Evolutionary conservation across 1,284 basidiomycete species (phyloP), one percentile per base, ranked within the genome.

Genomic region (Jaminaea rosea): DNA sequence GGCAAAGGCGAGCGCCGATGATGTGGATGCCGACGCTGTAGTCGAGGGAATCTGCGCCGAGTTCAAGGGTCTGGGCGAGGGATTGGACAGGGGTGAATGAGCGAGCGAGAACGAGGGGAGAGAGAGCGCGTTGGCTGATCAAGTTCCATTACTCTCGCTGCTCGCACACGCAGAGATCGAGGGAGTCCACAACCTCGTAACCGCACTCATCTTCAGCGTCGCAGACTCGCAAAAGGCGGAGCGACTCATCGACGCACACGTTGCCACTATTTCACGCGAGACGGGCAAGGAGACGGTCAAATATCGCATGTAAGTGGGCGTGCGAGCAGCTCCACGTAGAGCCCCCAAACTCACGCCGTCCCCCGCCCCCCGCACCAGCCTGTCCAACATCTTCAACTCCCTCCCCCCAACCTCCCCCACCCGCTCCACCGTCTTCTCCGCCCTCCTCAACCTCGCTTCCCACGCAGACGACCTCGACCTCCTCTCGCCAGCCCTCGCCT

Each of bases 321-420:
- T 5, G 29, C 9, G 29, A 8, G 21, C 17, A 19, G 9, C 10
- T 44, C 26, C 42, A 24, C 24, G 42, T 27, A 17, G 28, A 27
- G 44, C n/a, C 4, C 9, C 44, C 24, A 49, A 46, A 1, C 47
- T 26, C 11, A 3, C 9, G 13, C 31, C 27, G 32, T 21, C 4
- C 9, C 13, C 10, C 5, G 26, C 21, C 44, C 39, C 26, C 41
- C 6, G 7, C 8, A 15, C 39, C 27, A 65, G 67, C 39, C 61
- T 73, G 13, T 59, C 67, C 23, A 73, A 73, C 63, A 55, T 68
- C 13, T 73, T 66, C 63, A 73, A 73, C 60, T 47, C 59, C 26
- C 52, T 73, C 23, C 58, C 65, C 1, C 26, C 63, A 7, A 24
- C 46, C 2, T 68, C 68, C 17, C 27, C 65, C 10, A 39, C 63